Percentiles rank a stretch among this genome's conserved stretches.
Conservation (phyloP, 331 rosid genomes). For the Quercus phellos region DNA sequence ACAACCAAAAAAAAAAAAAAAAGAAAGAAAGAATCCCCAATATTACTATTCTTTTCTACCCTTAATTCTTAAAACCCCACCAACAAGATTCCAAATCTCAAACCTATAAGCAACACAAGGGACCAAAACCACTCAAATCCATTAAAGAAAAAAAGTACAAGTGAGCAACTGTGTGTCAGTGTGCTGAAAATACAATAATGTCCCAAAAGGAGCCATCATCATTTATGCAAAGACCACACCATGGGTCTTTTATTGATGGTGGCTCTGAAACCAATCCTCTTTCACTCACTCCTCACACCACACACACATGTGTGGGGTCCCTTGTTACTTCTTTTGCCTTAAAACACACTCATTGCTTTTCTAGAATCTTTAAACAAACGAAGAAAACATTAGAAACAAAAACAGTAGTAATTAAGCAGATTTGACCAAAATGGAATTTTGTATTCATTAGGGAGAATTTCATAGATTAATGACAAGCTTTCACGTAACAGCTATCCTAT, state of each 20-base stretch:
- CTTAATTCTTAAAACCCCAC: conserved; percentile 5
- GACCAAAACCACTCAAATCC: conserved; percentile 46
- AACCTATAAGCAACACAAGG: conserved; percentile 30
- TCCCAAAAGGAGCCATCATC: conserved; percentile 11
- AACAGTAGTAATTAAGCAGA: neutral
- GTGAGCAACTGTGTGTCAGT: conserved; percentile 3
- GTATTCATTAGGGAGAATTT: neutral
- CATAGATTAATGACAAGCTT: neutral
- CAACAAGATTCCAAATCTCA: conserved; percentile 32
- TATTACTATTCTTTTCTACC: neutral
- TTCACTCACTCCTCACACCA: no score
- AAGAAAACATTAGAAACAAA: neutral
- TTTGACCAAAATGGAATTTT: neutral
- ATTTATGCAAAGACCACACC: conserved; percentile 30
- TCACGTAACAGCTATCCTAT: neutral
- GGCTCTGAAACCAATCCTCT: conserved; percentile 22
- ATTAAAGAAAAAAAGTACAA: conserved; percentile 33
- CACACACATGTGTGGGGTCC: conserved; percentile 54
- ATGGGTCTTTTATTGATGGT: conserved; percentile 35
- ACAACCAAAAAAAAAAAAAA: neutral
- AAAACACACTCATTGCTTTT: conserved; percentile 72
- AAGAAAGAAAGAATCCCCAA: neutral
- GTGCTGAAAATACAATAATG: conserved; percentile 18
- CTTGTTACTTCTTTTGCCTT: conserved; percentile 24
- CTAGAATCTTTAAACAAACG: conserved; percentile 36